phyloP scores from a whole-genome alignment of 768 basidiomycete genomes.

The Cystoderma amianthinum region DNA sequence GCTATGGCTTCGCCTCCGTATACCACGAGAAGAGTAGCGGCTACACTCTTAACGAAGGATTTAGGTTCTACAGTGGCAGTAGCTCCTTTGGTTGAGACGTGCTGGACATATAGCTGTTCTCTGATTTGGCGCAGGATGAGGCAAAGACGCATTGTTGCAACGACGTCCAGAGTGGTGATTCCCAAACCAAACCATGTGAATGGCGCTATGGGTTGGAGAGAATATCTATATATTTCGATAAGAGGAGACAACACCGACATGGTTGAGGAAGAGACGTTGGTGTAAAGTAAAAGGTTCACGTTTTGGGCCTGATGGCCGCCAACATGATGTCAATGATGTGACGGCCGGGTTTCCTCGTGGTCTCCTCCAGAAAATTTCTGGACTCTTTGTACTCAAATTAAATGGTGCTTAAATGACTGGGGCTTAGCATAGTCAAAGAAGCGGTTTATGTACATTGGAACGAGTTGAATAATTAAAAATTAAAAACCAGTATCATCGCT shows the following conservation, averaged over 20 bases:
- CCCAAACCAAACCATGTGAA: slow-evolving; percentile 60
- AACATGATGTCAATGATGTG: too few species aligned
- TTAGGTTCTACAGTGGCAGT: slow-evolving; percentile 34
- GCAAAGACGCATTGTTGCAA: slow-evolving; percentile 64
- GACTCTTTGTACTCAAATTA: too few species aligned
- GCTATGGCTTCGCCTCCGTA: slow-evolving; percentile 74
- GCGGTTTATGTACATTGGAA: too few species aligned
- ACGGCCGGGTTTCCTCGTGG: too few species aligned
- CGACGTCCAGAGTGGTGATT: slow-evolving; percentile 60
- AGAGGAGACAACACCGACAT: slow-evolving; percentile 34
- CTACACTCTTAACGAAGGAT: slow-evolving; percentile 51
- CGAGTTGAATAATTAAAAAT: too few species aligned
- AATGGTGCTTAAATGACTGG: too few species aligned
- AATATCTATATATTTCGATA: slow-evolving; percentile 43
- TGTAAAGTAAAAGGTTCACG: too few species aligned
- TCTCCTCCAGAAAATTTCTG: too few species aligned
- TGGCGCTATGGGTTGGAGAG: slow-evolving; percentile 53
- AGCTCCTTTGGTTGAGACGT: slow-evolving; percentile 31
- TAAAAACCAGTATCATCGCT: too few species aligned
- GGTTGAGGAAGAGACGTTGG: too few species aligned
- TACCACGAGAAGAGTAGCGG: slow-evolving; percentile 59
- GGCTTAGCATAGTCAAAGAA: too few species aligned
- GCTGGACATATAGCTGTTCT: slow-evolving; percentile 38
- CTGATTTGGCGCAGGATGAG: slow-evolving; percentile 61
- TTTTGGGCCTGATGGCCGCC: too few species aligned